Evolutionary conservation across 495 filamentous ascomycete species (phyloP).

Genomic region (Bombardia bombarda): DNA sequence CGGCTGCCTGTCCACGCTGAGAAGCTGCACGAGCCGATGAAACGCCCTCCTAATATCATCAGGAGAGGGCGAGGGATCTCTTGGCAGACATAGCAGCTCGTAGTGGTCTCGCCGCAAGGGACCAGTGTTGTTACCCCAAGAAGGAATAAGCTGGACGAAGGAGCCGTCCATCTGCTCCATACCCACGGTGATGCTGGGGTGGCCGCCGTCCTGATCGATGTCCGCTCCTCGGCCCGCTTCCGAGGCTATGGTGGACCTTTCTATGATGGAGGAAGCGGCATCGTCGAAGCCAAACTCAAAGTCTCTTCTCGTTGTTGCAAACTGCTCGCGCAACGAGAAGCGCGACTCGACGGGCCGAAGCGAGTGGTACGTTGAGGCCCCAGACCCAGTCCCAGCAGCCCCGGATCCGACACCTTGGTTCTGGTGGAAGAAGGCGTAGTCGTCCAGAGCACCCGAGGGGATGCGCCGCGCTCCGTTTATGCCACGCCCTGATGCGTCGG

Average conservation of each 20-base stretch:
- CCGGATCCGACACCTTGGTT: too few species aligned
- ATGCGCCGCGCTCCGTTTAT: not conserved
- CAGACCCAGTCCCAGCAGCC: too few species aligned
- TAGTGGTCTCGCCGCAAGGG: constrained; percentile 39
- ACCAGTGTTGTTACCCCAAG: not conserved
- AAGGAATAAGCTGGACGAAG: not conserved
- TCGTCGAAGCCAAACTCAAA: constrained; percentile 27
- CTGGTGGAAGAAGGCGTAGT: constrained; percentile 8
- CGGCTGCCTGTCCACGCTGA: constrained; percentile 54
- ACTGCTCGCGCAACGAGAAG: constrained; percentile 21
- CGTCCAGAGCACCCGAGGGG: constrained; percentile 10
- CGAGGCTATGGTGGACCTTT: constrained; percentile 13
- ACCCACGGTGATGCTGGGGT: constrained; percentile 1
- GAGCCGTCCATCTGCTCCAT: too few species aligned
- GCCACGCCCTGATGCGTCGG: too few species aligned
- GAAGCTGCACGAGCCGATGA: constrained; percentile 43
- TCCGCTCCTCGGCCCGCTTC: constrained; percentile 11
- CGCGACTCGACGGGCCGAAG: constrained; percentile 13
- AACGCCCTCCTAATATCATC: constrained; percentile 46
- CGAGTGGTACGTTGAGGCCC: too few species aligned
- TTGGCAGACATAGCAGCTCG: constrained; percentile 41
- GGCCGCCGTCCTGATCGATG: constrained; percentile 4
- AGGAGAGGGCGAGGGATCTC: constrained; percentile 36
- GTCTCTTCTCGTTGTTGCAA: constrained; percentile 18
- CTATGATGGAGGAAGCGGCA: constrained; percentile 14